Conservation (phyloP, 176 grass and related monocot genomes). For the Zoysia japonica region DNA sequence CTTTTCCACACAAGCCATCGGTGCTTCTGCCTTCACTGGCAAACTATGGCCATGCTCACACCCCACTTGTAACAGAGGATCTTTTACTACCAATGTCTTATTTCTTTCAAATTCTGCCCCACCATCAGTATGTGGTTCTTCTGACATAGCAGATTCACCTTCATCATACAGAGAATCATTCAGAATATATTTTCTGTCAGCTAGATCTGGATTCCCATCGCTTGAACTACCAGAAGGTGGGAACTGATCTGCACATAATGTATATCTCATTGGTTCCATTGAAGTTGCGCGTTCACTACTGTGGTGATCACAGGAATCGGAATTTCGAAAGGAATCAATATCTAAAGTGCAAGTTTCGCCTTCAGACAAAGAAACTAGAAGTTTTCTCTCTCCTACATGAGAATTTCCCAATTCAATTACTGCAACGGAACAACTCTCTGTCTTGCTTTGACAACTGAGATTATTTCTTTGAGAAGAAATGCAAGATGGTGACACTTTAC, state of each 20-base stretch:
- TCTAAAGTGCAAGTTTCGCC: conserved; percentile 14
- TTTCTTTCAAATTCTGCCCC: conserved; percentile 33
- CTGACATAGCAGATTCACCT: conserved; percentile 11
- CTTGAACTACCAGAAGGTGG: conserved; percentile 22
- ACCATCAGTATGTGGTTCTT: conserved; percentile 30
- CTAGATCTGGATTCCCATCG: conserved; percentile 21
- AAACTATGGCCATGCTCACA: conserved; percentile 10
- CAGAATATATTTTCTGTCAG: conserved; percentile 24
- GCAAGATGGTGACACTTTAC: conserved; percentile 25
- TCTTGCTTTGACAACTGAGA: conserved; percentile 31
- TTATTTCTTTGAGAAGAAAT: conserved; percentile 26
- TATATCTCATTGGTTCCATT: conserved; percentile 13
- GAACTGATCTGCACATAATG: conserved; percentile 1
- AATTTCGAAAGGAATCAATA: conserved; percentile 26
- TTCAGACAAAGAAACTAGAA: conserved; percentile 29
- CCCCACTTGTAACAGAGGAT: conserved; percentile 4
- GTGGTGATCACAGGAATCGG: conserved; percentile 15
- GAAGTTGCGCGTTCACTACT: conserved; percentile 12
- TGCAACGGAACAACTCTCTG: conserved; percentile 31
- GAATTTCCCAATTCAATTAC: conserved; percentile 25
- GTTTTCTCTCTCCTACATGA: neutral
- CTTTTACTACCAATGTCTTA: neutral
- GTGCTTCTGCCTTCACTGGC: neutral
- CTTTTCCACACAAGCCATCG: conserved; percentile 1
- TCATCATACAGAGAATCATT: conserved; percentile 25